Conservation (phyloP, 805 yeast species). For the Huiozyma sinensis region DNA sequence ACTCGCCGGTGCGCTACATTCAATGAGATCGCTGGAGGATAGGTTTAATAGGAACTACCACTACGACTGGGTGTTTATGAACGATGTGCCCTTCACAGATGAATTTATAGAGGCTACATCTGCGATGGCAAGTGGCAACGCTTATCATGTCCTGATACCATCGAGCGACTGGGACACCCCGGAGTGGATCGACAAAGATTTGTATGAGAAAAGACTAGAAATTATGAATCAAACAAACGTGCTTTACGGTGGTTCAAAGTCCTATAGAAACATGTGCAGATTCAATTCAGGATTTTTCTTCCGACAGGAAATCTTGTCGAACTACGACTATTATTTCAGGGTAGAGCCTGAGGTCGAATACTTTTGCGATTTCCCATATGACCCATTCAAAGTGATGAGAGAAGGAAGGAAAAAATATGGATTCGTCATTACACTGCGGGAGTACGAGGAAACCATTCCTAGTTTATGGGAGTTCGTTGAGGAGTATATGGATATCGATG, state of each 20-base stretch:
- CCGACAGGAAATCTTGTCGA: constrained; percentile 56
- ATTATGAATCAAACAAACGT: constrained; percentile 38
- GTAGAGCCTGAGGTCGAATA: constrained; percentile 90
- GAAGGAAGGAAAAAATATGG: constrained; percentile 73
- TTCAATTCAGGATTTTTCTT: constrained; percentile 88
- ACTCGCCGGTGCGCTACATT: constrained; percentile 54
- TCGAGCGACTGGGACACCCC: constrained; percentile 73
- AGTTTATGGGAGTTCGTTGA: constrained; percentile 69
- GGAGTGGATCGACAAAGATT: constrained; percentile 48
- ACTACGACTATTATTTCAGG: constrained; percentile 87
- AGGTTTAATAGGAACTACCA: constrained; percentile 55
- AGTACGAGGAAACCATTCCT: constrained; percentile 76
- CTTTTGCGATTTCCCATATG: constrained; percentile 75
- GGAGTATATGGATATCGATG: constrained; percentile 45
- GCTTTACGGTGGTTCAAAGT: constrained; percentile 52
- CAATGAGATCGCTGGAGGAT: constrained; percentile 74
- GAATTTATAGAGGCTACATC: constrained; percentile 53
- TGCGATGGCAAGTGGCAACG: constrained; percentile 50
- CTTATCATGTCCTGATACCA: constrained; percentile 60
- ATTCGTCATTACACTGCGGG: constrained; percentile 74
- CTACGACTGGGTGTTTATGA: constrained; percentile 72
- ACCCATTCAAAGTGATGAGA: constrained; percentile 75
- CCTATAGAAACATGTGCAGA: constrained; percentile 90
- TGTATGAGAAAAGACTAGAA: constrained; percentile 37
- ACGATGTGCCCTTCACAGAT: constrained; percentile 58